Base-by-base conservation (phyloP, 1,284 basidiomycete genomes). In the Microstroma glucosiphilum region DNA sequence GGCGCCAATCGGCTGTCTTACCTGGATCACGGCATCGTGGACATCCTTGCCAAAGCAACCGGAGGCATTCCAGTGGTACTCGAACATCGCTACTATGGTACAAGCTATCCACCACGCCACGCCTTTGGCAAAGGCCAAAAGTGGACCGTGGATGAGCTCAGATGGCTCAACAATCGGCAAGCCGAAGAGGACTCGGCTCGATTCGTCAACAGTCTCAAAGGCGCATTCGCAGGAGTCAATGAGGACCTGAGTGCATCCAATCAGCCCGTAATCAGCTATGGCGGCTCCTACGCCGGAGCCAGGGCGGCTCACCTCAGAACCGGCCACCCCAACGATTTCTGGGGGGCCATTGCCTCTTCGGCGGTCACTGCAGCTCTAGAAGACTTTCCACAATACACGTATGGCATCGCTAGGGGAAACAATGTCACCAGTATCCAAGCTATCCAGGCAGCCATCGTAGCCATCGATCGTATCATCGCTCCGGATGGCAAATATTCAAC, bases 191-290 rank as follows among this genome's bases (percentile, higher is more conserved):
- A 98, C 81, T 91, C 89, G 56, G 92, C 91, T 0, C 85, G 89
- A 79, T 96, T 97, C 77, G 91, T 96, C 83, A 82, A 84, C 7
- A 85, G 88, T 63, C 86, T 96, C 75, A 84, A 48, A 12, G 30
- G 30, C 30, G 21, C 87, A 69, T 88, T 93, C 61, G 80, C 80
- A 0, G 88, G 88, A 0, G 85, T 93, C 26, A 82, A 86, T 3
- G 69, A 69, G 49, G 62, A 69, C 40, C 60, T 69, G 41, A 71
- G 66, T 57, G 59, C 48, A 30, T 56, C 64, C 40, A 11, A 48
- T 55, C 87, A 88, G 0, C 89, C 91, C 1, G 94, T 92, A 89
- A 91, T 97, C 67, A 94, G 94, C 80, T 96, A 96, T 72, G 93
- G 94, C 30, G 70, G 74, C n/a, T 74, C 70, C 0, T 93, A 97